Conservation (phyloP, 495 filamentous ascomycete species). For the Penicillium goetzii region DNA sequence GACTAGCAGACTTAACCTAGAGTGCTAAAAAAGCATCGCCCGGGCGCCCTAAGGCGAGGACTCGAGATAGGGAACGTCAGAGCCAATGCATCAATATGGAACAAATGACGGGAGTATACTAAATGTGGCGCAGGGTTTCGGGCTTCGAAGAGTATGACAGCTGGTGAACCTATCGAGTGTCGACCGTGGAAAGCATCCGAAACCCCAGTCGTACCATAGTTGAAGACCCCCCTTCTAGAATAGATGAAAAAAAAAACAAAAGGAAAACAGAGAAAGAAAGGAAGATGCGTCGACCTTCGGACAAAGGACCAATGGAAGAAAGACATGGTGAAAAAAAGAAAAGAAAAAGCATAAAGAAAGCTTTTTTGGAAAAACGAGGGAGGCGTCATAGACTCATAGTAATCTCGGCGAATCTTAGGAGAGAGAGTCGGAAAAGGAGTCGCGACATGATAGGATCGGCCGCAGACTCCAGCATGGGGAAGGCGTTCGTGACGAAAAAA, state of each 20-base stretch:
- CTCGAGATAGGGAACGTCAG: background rate
- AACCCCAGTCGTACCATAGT: conserved; percentile 6
- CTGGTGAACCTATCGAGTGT: background rate
- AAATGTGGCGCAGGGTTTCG: background rate
- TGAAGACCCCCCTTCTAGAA: conserved; percentile 6
- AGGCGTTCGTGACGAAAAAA: conserved; percentile 30
- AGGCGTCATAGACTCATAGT: conserved; percentile 8
- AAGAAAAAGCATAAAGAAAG: conserved; percentile 12
- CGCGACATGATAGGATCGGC: conserved; percentile 15
- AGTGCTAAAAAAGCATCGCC: background rate
- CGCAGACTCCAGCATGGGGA: conserved; percentile 21
- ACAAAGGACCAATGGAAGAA: conserved; percentile 4
- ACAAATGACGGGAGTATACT: background rate
- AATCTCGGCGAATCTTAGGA: conserved; percentile 10
- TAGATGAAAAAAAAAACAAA: background rate
- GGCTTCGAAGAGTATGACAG: conserved; percentile 4
- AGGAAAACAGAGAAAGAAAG: background rate
- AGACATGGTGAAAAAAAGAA: conserved; percentile 2
- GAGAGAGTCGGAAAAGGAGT: conserved; percentile 13
- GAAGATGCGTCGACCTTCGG: background rate
- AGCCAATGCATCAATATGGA: background rate
- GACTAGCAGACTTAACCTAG: conserved; percentile 1
- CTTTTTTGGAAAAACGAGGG: conserved; percentile 3
- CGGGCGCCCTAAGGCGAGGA: too few species aligned
- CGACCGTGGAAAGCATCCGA: conserved; percentile 13